Percentiles rank a stretch among this genome's conserved stretches.
Evolutionary conservation across 176 grass and related monocot genomes (phyloP).

Genomic region (Pharus latifolius): DNA sequence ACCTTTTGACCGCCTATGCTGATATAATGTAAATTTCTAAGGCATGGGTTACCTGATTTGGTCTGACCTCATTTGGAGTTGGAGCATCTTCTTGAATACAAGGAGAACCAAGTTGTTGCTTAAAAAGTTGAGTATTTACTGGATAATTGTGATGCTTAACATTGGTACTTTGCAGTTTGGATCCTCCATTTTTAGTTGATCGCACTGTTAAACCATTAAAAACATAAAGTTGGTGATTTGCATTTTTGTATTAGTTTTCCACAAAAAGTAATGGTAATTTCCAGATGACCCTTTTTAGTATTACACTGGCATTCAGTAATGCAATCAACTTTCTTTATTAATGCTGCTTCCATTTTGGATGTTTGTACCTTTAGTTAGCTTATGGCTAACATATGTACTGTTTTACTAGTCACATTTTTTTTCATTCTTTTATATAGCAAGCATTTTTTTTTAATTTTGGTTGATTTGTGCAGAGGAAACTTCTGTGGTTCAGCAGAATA

Average conservation of each 20-base stretch:
- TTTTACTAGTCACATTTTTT: not conserved
- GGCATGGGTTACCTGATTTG: not conserved
- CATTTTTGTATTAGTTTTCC: not conserved
- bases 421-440: not conserved
- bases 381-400: not conserved
- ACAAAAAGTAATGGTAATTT: not conserved
- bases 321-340: not conserved
- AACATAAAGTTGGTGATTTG: not conserved
- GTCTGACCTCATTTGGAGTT: not conserved
- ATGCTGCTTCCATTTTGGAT: not conserved
- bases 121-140: not conserved
- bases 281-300: not conserved
- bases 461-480: conserved; percentile 8
- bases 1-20: not conserved
- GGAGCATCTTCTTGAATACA: not conserved
- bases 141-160: not conserved
- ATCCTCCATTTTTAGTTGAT: not conserved
- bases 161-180: not conserved
- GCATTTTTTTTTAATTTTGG: not conserved
- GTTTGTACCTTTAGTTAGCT: not conserved
- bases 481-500: conserved; percentile 17
- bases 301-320: not conserved
- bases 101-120: not conserved
- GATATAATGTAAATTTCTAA: not conserved
- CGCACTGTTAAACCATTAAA: not conserved